Conservation (phyloP, 2,329 filamentous ascomycete species). For the Trichocomaceae sp. region DNA sequence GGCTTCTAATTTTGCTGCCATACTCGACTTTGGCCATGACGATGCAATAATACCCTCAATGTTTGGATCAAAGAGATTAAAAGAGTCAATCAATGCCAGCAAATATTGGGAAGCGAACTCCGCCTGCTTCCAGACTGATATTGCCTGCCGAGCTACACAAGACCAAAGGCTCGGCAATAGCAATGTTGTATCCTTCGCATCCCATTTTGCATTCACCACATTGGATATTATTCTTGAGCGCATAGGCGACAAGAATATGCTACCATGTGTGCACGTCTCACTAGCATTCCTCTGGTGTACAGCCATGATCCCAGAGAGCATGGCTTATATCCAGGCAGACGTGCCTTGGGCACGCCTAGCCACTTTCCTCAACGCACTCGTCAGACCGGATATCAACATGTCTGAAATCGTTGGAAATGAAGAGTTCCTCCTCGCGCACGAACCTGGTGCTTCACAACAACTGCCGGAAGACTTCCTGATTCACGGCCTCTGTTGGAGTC, state of each 20-base stretch:
- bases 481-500: constrained; percentile 50
- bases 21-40: constrained; percentile 50
- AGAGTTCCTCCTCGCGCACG: constrained; percentile 41
- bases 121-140: neutral
- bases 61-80: constrained; percentile 16
- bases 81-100: constrained; percentile 18
- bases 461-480: constrained; percentile 55
- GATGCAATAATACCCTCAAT: constrained; percentile 26
- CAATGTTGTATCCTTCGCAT: constrained; percentile 33
- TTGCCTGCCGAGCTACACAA: neutral
- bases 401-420: constrained; percentile 28
- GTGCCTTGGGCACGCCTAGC: constrained; percentile 49
- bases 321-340: constrained; percentile 35
- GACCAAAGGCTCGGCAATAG: constrained; percentile 13
- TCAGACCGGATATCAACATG: constrained; percentile 32
- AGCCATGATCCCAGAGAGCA: constrained; percentile 31
- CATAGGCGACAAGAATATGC: constrained; percentile 46
- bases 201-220: constrained; percentile 37
- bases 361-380: constrained; percentile 49
- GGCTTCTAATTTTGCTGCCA: constrained; percentile 48
- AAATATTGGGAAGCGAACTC: constrained; percentile 17
- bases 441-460: constrained; percentile 39
- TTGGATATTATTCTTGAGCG: constrained; percentile 41
- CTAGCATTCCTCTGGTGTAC: constrained; percentile 48
- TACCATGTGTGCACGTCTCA: constrained; percentile 50